Conservation (phyloP, 2,329 filamentous ascomycete species). For the Trichoderma sp. region DNA sequence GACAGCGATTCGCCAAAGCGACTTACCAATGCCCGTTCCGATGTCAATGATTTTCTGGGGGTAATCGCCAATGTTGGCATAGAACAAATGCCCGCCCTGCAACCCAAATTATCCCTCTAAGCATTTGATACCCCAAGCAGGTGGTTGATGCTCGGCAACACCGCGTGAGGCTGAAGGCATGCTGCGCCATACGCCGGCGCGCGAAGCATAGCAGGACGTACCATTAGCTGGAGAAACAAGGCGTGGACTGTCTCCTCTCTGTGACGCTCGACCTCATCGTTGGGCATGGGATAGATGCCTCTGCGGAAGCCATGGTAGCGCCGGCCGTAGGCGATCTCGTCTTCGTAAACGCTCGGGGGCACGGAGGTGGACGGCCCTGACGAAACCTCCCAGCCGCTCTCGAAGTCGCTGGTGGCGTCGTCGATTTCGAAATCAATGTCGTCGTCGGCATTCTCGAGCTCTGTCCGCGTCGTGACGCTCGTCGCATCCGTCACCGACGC, state of each 20-base stretch:
- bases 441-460: constrained; percentile 30
- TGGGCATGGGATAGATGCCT: constrained; percentile 50
- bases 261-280: constrained; percentile 49
- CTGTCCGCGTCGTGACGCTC: constrained; percentile 29
- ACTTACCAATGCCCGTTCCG: constrained; percentile 52
- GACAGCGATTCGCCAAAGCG: not conserved
- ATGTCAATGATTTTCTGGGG: constrained; percentile 50
- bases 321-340: constrained; percentile 40
- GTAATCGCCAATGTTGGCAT: constrained; percentile 42
- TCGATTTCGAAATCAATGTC: constrained; percentile 34
- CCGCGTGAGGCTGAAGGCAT: not conserved
- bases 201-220: constrained; percentile 28
- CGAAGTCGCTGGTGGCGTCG: constrained; percentile 27
- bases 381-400: constrained; percentile 30
- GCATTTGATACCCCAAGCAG: constrained; percentile 1
- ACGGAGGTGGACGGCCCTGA: constrained; percentile 40
- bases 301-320: constrained; percentile 48
- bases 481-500: constrained; percentile 28
- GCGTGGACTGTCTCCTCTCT: constrained; percentile 50
- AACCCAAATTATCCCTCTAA: not conserved
- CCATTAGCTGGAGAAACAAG: constrained; percentile 48
- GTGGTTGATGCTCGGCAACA: not conserved
- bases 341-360: constrained; percentile 37
- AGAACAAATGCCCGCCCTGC: constrained; percentile 44
- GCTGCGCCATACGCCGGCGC: not conserved